Conservation (phyloP, 495 filamentous ascomycete genomes). For the Penicillium nucicola region DNA sequence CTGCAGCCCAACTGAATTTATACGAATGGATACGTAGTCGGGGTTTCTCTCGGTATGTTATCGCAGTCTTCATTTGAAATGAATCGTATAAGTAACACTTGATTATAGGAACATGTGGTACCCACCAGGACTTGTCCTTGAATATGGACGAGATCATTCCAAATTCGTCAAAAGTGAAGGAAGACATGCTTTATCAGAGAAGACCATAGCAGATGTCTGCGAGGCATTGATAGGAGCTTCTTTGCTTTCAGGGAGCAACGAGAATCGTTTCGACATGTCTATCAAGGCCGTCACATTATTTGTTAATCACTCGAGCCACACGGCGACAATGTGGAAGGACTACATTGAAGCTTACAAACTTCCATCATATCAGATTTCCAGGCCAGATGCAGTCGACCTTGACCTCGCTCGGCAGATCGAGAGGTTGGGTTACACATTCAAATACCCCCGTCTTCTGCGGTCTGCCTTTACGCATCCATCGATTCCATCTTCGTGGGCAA, state of each 20-base stretch:
- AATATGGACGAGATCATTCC: conserved; percentile 57
- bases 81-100: conserved; percentile 1
- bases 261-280: conserved; percentile 70
- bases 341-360: conserved; percentile 69
- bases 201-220: conserved; percentile 94
- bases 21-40: conserved; percentile 78
- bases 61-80: not conserved
- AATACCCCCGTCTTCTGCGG: conserved; percentile 68
- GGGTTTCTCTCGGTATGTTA: conserved; percentile 67
- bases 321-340: conserved; percentile 62
- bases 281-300: conserved; percentile 78
- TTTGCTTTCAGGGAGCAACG: conserved; percentile 58
- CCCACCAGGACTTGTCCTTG: conserved; percentile 66
- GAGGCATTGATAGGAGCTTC: conserved; percentile 93
- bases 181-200: conserved; percentile 74
- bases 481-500: conserved; percentile 65
- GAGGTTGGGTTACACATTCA: conserved; percentile 77
- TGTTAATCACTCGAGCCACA: conserved; percentile 66
- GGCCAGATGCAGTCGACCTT: conserved; percentile 44
- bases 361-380: conserved; percentile 68
- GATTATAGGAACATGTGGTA: conserved; percentile 61
- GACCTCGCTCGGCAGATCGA: conserved; percentile 65
- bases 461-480: conserved; percentile 91
- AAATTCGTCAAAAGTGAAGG: conserved; percentile 50
- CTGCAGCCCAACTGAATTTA: conserved; percentile 59